phyloP scores from a whole-genome alignment of 306 rosid species.

The Vachellia pachyceras region DNA sequence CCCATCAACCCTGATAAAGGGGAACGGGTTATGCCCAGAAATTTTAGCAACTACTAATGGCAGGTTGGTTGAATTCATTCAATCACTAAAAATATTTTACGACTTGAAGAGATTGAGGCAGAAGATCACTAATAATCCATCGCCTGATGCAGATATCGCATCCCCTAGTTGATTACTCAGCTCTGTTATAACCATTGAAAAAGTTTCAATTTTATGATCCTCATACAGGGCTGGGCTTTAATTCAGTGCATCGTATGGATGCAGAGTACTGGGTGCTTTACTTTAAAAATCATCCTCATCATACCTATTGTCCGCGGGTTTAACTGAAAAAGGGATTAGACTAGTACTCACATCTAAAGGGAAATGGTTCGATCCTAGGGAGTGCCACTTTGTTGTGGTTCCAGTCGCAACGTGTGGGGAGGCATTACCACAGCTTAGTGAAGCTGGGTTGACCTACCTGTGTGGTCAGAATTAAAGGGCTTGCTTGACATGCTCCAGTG shows the following conservation, averaged over 20 bases:
- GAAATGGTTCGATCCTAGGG: too few relatives aligned
- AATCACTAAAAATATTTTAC: background rate
- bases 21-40: background rate
- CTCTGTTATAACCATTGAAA: slow-evolving; percentile 20
- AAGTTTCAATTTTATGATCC: slow-evolving; percentile 18
- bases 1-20: too few relatives aligned
- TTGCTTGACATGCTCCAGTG: too few relatives aligned
- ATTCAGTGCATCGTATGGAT: background rate
- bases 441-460: too few relatives aligned
- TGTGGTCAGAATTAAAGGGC: too few relatives aligned
- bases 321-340: too few relatives aligned
- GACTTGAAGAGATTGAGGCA: background rate
- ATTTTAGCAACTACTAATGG: background rate
- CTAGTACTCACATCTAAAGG: too few relatives aligned
- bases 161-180: slow-evolving; percentile 36
- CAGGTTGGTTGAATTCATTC: slow-evolving; percentile 6
- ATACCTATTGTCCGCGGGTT: too few relatives aligned
- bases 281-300: background rate
- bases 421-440: too few relatives aligned
- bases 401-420: too few relatives aligned
- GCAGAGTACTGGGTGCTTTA: background rate
- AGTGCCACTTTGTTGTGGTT: too few relatives aligned
- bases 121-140: slow-evolving; percentile 23
- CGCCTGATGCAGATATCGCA: slow-evolving; percentile 9
- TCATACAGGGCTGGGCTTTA: background rate